Percentiles rank a stretch among this genome's conserved stretches.
phyloP scores from a whole-genome alignment of 306 rosid genomes.

The Hylodesmum podocarpum region DNA sequence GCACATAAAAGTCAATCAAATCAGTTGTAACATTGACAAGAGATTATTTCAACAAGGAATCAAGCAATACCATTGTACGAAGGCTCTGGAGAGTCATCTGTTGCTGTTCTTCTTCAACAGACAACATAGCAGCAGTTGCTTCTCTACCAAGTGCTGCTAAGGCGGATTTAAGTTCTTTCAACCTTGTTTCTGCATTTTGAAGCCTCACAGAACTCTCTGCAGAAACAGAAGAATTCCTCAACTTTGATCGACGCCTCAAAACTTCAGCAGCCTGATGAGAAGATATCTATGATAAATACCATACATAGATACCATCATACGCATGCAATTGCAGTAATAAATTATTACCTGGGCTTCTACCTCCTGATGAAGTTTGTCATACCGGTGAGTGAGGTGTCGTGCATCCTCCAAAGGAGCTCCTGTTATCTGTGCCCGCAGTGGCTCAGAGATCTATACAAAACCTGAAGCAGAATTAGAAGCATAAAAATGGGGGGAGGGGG shows the following conservation, averaged over 20 bases:
- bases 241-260: constrained; percentile 84
- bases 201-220: constrained; percentile 72
- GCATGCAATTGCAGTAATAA: constrained; percentile 28
- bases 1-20: constrained; percentile 26
- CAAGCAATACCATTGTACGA: constrained; percentile 65
- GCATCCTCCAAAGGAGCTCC: constrained; percentile 99
- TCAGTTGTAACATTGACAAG: neutral
- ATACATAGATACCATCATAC: constrained; percentile 33
- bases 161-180: constrained; percentile 79
- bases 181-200: constrained; percentile 81
- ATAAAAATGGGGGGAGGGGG: neutral
- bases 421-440: constrained; percentile 77
- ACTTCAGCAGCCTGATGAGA: constrained; percentile 85
- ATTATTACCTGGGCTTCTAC: constrained; percentile 78
- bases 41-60: constrained; percentile 18
- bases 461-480: constrained; percentile 60
- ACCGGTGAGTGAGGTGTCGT: constrained; percentile 81
- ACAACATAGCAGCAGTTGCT: constrained; percentile 84
- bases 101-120: constrained; percentile 92
- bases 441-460: constrained; percentile 75
- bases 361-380: constrained; percentile 84
- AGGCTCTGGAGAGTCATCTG: constrained; percentile 71
- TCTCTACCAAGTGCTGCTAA: constrained; percentile 83
- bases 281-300: constrained; percentile 40
- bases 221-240: constrained; percentile 67